Evolutionary conservation across 805 yeast species (phyloP), one percentile per base, ranked within the genome.

Genomic region (Alloascoidea hylecoeti): DNA sequence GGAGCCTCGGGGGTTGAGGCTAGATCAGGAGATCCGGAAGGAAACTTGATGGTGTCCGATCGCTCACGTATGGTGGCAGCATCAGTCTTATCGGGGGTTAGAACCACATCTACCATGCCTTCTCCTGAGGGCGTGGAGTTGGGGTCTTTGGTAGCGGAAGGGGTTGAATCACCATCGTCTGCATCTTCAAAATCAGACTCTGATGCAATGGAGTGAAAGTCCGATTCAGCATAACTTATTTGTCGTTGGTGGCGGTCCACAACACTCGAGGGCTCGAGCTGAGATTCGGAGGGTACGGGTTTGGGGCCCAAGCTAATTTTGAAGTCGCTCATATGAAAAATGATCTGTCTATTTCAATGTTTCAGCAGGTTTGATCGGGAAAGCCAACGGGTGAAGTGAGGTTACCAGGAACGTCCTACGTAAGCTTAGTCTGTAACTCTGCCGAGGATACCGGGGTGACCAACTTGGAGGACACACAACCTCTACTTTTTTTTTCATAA

Each of bases 251-350:
- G 30, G 30, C 9, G 30, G 30, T 9, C 30, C n/a, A n/a, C n/a
- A n/a, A n/a, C n/a, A n/a, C n/a, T n/a, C n/a, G n/a, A n/a, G n/a
- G n/a, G n/a, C n/a, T n/a, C n/a, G n/a, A n/a, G n/a, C n/a, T n/a
- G n/a, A n/a, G 30, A 23, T 9, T n/a, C 30, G 30, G 30, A n/a
- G 13, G 9, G 13, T 23, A 9, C 30, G 13, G 30, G 30, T n/a
- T 23, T 23, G 30, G 30, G 30, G 30, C 30, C 30, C 30, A 23
- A n/a, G 30, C 30, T 23, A n/a, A 23, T 23, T 23, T 23, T 23
- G 30, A 23, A 23, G 30, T 23, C 30, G 30, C 30, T 23, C 30
- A 23, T 23, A n/a, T n/a, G n/a, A n/a, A n/a, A n/a, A n/a, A n/a
- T n/a, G n/a, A n/a, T n/a, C n/a, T n/a, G n/a, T n/a, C n/a, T n/a